Base-by-base conservation (phyloP, 106 monocot species). In the Dendrobium nobile region DNA sequence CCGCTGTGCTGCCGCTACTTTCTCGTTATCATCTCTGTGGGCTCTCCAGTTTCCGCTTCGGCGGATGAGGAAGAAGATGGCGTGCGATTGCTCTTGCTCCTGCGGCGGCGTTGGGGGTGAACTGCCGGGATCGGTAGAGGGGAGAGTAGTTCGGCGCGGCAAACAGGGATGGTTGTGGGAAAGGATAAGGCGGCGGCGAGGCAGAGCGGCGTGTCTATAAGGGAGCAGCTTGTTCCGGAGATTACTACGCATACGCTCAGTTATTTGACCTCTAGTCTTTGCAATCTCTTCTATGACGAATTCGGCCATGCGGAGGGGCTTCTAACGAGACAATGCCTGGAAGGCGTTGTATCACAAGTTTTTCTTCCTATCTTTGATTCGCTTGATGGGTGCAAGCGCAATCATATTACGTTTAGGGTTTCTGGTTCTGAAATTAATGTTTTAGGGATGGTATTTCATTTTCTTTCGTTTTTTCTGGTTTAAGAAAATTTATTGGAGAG, bases 211-310 rank as follows among this genome's bases (percentile, higher is more conserved):
- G 84, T 33, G 7, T 90, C 90, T 68, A 90, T 90, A 88, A 88
- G 88, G 90, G 90, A 90, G 86, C 88, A 90, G 77, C 61, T 90
- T 75, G 90, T 90, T 81, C 90, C 90, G 79, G 90, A 90, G 85
- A 88, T 90, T 51, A 90, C 88, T 4, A 88, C 85, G 48, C 90
- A 90, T 73, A 83, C 86, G 68, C 88, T 90, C 33, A 90, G 88
- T 73, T 90, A 90, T 79, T 79, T 90, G 90, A 90, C 64, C 83
- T 85, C 84, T 20, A 90, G 90, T 74, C 83, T 90, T 4, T 90
- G 90, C 67, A 67, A 83, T 24, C 85, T 90, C 74, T n/a, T 90
- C 90, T 27, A 90, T 88, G 90, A 87, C 88, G 61, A 90, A 90
- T 73, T 88, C 90, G 20, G 83, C 90, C 18, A 90, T 90, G 90